Conservation (phyloP, 768 basidiomycete genomes). For the Leccinum rimulosum region DNA sequence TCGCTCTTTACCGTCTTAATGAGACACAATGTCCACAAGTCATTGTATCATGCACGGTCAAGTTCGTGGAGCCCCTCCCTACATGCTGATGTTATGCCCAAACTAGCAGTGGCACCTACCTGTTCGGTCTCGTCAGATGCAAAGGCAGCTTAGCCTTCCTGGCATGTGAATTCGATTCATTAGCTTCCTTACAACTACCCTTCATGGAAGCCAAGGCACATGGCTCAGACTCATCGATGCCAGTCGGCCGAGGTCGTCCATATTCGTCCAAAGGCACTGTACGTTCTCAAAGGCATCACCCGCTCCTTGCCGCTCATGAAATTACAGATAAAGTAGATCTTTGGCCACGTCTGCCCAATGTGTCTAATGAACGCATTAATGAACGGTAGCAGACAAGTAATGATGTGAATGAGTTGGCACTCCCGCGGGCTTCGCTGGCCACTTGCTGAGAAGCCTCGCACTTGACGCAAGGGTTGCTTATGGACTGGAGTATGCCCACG, state of each 20-base stretch:
- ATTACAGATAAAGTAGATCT: neutral
- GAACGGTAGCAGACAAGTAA: slow-evolving; percentile 1
- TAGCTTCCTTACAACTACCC: slow-evolving; percentile 19
- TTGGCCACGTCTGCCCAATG: neutral
- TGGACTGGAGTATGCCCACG: slow-evolving; percentile 18
- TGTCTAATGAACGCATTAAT: slow-evolving; percentile 2
- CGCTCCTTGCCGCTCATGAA: neutral
- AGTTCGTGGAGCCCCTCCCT: slow-evolving; percentile 1
- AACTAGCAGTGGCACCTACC: neutral
- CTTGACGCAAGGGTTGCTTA: slow-evolving; percentile 10
- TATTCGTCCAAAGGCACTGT: neutral
- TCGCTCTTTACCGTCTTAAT: slow-evolving; percentile 11
- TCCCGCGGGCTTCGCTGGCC: slow-evolving; percentile 19
- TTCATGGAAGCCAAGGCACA: neutral
- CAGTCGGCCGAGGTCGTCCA: neutral
- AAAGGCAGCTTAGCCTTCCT: neutral
- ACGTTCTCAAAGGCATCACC: neutral
- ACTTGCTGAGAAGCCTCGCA: slow-evolving; percentile 20
- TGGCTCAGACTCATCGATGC: neutral
- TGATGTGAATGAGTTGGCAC: slow-evolving; percentile 6
- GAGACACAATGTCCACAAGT: neutral
- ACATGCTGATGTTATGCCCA: neutral
- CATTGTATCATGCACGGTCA: neutral
- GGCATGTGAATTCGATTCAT: slow-evolving; percentile 14
- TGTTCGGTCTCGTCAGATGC: neutral